Evolutionary conservation across 345 rosid genomes (phyloP).

Genomic region (Arabidopsis suecica): DNA sequence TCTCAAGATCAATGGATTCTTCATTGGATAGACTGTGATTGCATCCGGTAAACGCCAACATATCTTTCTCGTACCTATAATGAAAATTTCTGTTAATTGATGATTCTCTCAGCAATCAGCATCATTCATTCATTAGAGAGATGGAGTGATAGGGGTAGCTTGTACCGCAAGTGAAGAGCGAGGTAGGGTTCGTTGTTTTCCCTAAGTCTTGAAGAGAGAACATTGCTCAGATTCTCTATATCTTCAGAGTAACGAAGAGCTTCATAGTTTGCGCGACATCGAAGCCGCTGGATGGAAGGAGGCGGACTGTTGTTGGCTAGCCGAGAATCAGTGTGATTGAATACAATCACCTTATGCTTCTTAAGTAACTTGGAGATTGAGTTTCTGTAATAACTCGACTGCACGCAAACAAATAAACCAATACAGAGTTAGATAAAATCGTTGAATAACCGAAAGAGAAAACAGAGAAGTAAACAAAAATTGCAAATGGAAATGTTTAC

Average conservation of each 20-base stretch:
- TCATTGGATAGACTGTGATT: slow-evolving; percentile 60
- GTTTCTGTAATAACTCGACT: slow-evolving; percentile 64
- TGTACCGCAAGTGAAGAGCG: slow-evolving; percentile 77
- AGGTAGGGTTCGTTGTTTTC: slow-evolving; percentile 50
- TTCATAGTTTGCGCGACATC: slow-evolving; percentile 72
- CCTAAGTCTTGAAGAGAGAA: slow-evolving; percentile 57
- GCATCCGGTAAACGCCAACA: slow-evolving; percentile 83
- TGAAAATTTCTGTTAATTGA: neutral
- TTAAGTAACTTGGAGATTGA: slow-evolving; percentile 49
- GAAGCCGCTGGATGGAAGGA: slow-evolving; percentile 62
- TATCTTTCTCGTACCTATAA: slow-evolving; percentile 80
- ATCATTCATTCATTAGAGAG: neutral
- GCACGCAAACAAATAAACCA: slow-evolving; percentile 19
- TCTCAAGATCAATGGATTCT: slow-evolving; percentile 54
- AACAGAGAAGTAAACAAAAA: neutral
- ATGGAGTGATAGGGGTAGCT: neutral
- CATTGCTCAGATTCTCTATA: slow-evolving; percentile 55
- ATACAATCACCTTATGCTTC: slow-evolving; percentile 59
- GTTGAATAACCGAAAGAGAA: neutral
- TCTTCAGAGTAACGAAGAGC: slow-evolving; percentile 60
- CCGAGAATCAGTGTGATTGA: slow-evolving; percentile 67
- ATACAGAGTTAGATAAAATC: slow-evolving; percentile 13
- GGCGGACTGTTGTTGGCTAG: slow-evolving; percentile 66
- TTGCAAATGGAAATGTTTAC: slow-evolving; percentile 31
- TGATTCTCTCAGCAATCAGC: neutral